These are phyloP conservation scores for Didymellaceae sp. DNA, from an alignment of 2,329 filamentous ascomycete genomes.

Conservation along the genomic window DNA sequence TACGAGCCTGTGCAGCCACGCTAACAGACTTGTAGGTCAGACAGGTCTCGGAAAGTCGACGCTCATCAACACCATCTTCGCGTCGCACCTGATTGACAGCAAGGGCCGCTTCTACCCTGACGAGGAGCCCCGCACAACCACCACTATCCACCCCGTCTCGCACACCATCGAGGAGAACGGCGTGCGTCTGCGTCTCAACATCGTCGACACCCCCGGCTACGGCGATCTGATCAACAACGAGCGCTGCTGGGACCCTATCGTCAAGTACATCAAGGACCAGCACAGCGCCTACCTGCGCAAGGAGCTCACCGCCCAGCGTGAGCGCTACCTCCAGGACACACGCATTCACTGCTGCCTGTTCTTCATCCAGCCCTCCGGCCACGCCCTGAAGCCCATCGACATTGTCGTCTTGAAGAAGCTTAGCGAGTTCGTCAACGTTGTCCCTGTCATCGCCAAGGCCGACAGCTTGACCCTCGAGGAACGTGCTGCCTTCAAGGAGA, in stretches of 20 bases:
- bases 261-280: constrained; percentile 99
- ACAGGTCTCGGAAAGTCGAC: constrained; percentile 99
- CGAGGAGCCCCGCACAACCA: constrained; percentile 92
- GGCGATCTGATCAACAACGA: constrained; percentile 99
- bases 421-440: constrained; percentile 98
- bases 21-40: constrained; percentile 69
- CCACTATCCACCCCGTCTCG: constrained; percentile 96
- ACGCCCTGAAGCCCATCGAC: constrained; percentile 98
- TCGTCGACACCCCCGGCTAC: constrained; percentile 98
- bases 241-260: constrained; percentile 99
- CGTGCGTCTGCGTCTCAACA: constrained; percentile 95
- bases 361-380: constrained; percentile 98
- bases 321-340: constrained; percentile 98
- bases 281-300: constrained; percentile 99
- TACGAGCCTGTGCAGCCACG: neutral
- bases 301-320: constrained; percentile 98
- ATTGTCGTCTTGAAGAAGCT: constrained; percentile 99
- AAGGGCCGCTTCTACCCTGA: constrained; percentile 94
- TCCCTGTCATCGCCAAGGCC: constrained; percentile 97
- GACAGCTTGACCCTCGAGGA: constrained; percentile 96
- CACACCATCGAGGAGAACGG: constrained; percentile 99
- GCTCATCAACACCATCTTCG: constrained; percentile 99
- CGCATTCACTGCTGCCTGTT: constrained; percentile 99
- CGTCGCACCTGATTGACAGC: constrained; percentile 97
- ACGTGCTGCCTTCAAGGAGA: constrained; percentile 93